phyloP scores from a whole-genome alignment of 441 rosid genomes.

The Populus hybrid region DNA sequence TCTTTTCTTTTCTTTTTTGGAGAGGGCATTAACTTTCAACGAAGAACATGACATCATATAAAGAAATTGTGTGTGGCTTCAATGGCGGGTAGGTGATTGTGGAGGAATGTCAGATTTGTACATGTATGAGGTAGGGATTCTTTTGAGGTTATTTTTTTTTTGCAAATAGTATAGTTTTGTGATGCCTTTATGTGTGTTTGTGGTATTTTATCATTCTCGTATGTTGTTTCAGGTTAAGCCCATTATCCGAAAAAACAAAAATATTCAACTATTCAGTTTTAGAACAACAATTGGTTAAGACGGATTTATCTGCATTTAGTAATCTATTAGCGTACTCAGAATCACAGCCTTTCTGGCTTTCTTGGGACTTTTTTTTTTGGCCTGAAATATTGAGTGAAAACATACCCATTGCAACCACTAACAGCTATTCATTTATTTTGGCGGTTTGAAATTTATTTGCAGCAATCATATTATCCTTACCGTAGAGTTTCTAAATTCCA shows the following conservation, averaged over 20 bases:
- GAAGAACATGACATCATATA: conserved; percentile 39
- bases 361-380: too few species aligned
- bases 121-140: conserved; percentile 55
- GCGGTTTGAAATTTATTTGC: too few species aligned
- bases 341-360: too few species aligned
- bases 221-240: not conserved
- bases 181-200: not conserved
- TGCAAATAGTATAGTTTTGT: too few species aligned
- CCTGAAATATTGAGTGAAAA: too few species aligned
- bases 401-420: too few species aligned
- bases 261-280: not conserved
- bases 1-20: conserved; percentile 20
- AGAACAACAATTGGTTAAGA: not conserved
- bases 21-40: conserved; percentile 19
- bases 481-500: too few species aligned
- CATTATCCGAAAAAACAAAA: not conserved
- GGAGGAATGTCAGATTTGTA: conserved; percentile 74
- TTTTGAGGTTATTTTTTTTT: too few species aligned
- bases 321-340: not conserved
- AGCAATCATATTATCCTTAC: too few species aligned
- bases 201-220: not conserved
- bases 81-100: conserved; percentile 55
- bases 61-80: conserved; percentile 31
- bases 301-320: not conserved
- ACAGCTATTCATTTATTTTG: too few species aligned